These are phyloP conservation scores for Harringtonia lauricola DNA, from an alignment of 2,329 filamentous ascomycete genomes.

Conservation along the genomic window DNA sequence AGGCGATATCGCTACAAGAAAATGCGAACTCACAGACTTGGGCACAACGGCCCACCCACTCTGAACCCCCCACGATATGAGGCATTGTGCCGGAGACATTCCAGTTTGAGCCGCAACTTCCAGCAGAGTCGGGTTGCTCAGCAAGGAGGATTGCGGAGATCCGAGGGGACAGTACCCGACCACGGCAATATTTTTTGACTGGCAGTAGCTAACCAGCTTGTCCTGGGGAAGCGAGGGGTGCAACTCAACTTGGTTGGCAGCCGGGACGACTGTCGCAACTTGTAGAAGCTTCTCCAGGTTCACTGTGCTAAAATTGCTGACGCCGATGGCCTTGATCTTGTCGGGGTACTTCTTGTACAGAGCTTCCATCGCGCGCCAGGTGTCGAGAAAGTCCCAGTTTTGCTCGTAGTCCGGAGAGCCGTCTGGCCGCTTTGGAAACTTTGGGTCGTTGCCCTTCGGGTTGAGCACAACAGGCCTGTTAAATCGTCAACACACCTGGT, in stretches of 20 bases:
- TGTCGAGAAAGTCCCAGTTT: not conserved
- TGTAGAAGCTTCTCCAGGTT: constrained; percentile 43
- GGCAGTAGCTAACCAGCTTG: constrained; percentile 42
- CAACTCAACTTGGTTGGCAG: constrained; percentile 53
- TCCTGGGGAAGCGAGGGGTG: constrained; percentile 56
- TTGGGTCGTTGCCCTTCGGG: too few species aligned
- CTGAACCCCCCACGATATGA: not conserved
- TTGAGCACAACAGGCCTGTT: too few species aligned
- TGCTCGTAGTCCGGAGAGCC: too few species aligned
- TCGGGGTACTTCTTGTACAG: constrained; percentile 16
- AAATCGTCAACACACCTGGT: too few species aligned
- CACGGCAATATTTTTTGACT: constrained; percentile 44
- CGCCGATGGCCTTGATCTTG: constrained; percentile 31
- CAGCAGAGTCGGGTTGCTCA: not conserved
- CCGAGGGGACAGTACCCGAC: constrained; percentile 57
- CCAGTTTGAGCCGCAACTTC: not conserved
- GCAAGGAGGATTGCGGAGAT: not conserved
- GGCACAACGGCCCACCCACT: not conserved
- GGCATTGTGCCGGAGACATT: not conserved
- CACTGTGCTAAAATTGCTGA: constrained; percentile 50
- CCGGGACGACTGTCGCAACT: constrained; percentile 35
- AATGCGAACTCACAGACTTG: not conserved
- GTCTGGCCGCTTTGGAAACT: not conserved
- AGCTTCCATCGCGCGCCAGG: constrained; percentile 47
- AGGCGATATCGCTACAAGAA: too few species aligned